Percentiles rank a stretch among this genome's conserved stretches.
phyloP scores from a whole-genome alignment of 2,329 filamentous ascomycete species.

The Fusarium metavorans region DNA sequence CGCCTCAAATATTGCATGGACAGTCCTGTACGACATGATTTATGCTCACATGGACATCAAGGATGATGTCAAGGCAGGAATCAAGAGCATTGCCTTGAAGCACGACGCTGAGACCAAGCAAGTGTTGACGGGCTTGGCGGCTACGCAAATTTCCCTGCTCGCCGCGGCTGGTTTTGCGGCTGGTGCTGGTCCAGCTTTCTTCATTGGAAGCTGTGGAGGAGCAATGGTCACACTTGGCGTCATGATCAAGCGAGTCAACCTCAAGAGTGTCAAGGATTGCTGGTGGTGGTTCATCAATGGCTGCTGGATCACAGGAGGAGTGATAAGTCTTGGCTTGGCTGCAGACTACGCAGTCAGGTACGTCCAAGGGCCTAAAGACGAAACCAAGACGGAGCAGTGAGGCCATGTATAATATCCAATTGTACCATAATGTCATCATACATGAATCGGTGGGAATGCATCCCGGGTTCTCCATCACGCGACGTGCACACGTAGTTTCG shows the following conservation, averaged over 20 bases:
- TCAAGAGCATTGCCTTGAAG: slow-evolving; percentile 87
- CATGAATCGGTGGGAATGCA: slow-evolving; percentile 15
- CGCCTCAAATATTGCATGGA: slow-evolving; percentile 85
- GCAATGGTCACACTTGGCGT: slow-evolving; percentile 69
- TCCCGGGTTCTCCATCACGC: slow-evolving; percentile 26
- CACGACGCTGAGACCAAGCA: slow-evolving; percentile 83
- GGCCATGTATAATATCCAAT: slow-evolving; percentile 30
- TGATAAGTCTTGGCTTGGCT: slow-evolving; percentile 68
- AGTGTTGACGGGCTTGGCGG: slow-evolving; percentile 77
- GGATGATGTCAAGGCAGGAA: slow-evolving; percentile 86
- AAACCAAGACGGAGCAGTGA: slow-evolving; percentile 20
- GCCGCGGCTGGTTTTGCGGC: slow-evolving; percentile 75
- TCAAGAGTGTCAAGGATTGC: slow-evolving; percentile 75
- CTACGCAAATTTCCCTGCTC: slow-evolving; percentile 76
- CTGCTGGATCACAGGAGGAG: slow-evolving; percentile 75
- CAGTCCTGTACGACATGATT: slow-evolving; percentile 90
- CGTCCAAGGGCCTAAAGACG: slow-evolving; percentile 44
- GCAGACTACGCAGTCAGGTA: slow-evolving; percentile 70
- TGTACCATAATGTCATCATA: slow-evolving; percentile 35
- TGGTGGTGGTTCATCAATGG: slow-evolving; percentile 85
- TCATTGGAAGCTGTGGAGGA: slow-evolving; percentile 74
- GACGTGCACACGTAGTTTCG: slow-evolving; percentile 31
- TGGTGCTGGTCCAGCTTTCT: slow-evolving; percentile 77
- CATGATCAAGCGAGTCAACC: slow-evolving; percentile 76
- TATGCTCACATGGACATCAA: slow-evolving; percentile 94